Evolutionary conservation across 202 grass and related monocot genomes (phyloP), one percentile per base, ranked within the genome.

Genomic region (Panicum hallii): DNA sequence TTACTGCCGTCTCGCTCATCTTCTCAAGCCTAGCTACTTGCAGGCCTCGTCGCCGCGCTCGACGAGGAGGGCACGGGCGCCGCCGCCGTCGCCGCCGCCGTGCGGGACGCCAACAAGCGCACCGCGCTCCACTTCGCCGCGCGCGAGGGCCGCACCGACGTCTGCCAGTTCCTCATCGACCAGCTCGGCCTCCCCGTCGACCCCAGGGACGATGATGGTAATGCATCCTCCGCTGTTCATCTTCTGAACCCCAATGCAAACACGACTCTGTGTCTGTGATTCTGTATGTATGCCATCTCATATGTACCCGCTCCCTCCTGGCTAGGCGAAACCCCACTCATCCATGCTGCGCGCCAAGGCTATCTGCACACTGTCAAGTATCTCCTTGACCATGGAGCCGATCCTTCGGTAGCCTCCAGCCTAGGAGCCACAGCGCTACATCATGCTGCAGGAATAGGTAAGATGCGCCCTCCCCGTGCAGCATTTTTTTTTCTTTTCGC

Each of bases 371-470:
- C 96, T 5, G 91, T 75, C 34, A 86, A 91, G 55, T 96, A 92
- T 86, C 89, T 99, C 52, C 88, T 99, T n/a, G 86, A 89, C 71
- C 93, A 91, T 74, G 90, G 90, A 12, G 90, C 96, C 66, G 68
- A 94, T 48, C 90, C 93, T 71, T 94, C 96, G 14, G 72, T 87
- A 56, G 86, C 93, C 3, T 89, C 89, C 66, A 89, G 70, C 12
- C 80, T 99, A 40, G 96, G 93, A 40, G 91, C 91, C 52, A 96
- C 96, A 70, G 64, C 93, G 19, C 79, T 99, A 57, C 96, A 99
- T 71, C 91, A 96, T 91, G 93, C 93, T 75, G 90, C 96, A 66
- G 96, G 96, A 64, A 96, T 89, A 92, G 96, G 96, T 94, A 72
- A 72, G 8, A 41, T 71, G n/a, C 0, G 1, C 61, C 20, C 62